Base-by-base conservation (phyloP, 306 rosid genomes). In the Hippophae rhamnoides region DNA sequence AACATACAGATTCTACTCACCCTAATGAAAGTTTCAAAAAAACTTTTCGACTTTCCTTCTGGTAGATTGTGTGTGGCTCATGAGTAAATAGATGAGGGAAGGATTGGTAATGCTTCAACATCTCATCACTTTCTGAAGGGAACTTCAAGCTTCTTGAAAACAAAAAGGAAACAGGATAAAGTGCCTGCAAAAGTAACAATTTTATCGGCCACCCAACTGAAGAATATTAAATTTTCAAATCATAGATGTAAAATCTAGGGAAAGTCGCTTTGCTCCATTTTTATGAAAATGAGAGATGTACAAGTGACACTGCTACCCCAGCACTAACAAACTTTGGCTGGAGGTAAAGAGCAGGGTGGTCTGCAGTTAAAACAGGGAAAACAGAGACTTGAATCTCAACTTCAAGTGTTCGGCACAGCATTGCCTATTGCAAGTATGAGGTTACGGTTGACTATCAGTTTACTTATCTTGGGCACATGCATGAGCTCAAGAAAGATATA, bases 1-100 rank as follows among this genome's bases (percentile, higher is more conserved):
- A 31, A 31, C 5, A 4, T 31, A 31, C n/a, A 7, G 10, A 55
- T 51, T 69, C 47, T 43, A 75, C 97, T 82, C 78, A 92, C 99
- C 99, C 99, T 69, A 88, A 72, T 69, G 77, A 84, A 69, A 88
- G 82, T 75, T 88, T 87, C 83, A 92, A 75, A 77, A 78, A 69
- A 59, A 88, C 74, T 79, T 95, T 84, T 61, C 89, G 76, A 14
- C 67, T 68, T 48, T 82, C 90, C 52, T 72, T 52, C 13, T 62
- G 66, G 41, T 73, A 73, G 58, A 72, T 60, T 56, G 61, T 47
- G 68, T 70, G 76, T 46, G 87, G 71, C 64, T 78, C 72, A 46
- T 61, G 77, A 43, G 73, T 62, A 54, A 74, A 76, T 70, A 92
- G 55, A 56, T 69, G 43, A 40, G 99, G 97, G 65, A 88, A 79